Percentiles rank a stretch among this genome's conserved stretches.
Evolutionary conservation across 2,329 filamentous ascomycete species (phyloP).

Genomic region (Graphilbum sp.): DNA sequence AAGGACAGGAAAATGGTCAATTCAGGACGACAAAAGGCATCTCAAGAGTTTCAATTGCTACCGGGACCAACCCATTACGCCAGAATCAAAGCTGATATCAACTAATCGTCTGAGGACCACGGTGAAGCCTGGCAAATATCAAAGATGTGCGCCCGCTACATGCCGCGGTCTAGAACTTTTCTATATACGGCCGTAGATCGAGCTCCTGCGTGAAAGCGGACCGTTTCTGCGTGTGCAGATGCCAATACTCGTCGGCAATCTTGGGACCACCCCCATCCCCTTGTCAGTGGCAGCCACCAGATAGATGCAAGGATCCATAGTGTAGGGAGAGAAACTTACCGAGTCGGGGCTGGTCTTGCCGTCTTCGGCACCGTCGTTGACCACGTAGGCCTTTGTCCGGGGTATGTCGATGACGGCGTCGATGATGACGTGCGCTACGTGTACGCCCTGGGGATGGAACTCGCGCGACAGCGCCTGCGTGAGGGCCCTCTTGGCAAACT

Average conservation of each 20-base stretch:
- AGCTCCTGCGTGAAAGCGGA: slow-evolving; percentile 71
- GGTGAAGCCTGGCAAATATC: no score
- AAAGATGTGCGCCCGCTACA: no score
- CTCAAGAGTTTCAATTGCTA: no score
- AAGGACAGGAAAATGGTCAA: no score
- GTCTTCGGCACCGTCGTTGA: slow-evolving; percentile 30
- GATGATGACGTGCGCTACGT: slow-evolving; percentile 68
- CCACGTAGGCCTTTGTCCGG: slow-evolving; percentile 36
- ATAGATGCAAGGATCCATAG: not conserved
- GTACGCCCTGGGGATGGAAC: slow-evolving; percentile 70
- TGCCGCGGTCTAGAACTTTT: slow-evolving; percentile 81
- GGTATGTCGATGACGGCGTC: slow-evolving; percentile 79
- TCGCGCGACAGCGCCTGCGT: slow-evolving; percentile 64
- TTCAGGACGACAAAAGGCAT: no score
- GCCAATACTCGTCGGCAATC: slow-evolving; percentile 81
- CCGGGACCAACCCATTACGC: no score
- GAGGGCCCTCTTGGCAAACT: slow-evolving; percentile 63
- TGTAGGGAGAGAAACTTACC: slow-evolving; percentile 29
- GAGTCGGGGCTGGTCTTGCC: slow-evolving; percentile 59
- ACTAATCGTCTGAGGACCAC: no score
- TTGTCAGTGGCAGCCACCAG: not conserved
- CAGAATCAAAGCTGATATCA: no score
- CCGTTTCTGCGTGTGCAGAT: slow-evolving; percentile 63
- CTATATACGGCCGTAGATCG: slow-evolving; percentile 63
- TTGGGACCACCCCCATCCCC: no score